phyloP scores from a whole-genome alignment of 106 monocot genomes.

The Gastrodia elata region DNA sequence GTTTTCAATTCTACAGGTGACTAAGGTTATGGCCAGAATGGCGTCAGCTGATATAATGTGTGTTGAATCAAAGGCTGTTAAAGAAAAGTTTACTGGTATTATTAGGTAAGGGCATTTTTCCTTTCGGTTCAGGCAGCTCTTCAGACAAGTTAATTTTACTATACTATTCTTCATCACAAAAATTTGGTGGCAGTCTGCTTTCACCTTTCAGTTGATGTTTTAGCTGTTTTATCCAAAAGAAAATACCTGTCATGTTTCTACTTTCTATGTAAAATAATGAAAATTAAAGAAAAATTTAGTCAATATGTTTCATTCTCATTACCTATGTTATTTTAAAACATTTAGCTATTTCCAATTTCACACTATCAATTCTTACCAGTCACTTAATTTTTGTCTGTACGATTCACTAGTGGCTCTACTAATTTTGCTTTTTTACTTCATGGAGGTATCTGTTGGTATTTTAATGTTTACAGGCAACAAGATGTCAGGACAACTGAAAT shows the following conservation, averaged over 20 bases:
- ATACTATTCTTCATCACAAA: neutral
- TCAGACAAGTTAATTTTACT: neutral
- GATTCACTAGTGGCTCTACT: neutral
- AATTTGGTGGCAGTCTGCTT: neutral
- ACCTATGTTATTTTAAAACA: neutral
- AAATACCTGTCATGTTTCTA: neutral
- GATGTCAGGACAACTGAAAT: slow-evolving; percentile 99
- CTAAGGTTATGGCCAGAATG: slow-evolving; percentile 80
- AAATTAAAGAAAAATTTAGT: too few species aligned
- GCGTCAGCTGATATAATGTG: slow-evolving; percentile 97
- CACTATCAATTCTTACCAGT: too few species aligned
- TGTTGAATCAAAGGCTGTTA: slow-evolving; percentile 70
- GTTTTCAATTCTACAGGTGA: slow-evolving; percentile 41
- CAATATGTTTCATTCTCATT: neutral
- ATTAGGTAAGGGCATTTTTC: slow-evolving; percentile 46
- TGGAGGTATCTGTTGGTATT: neutral
- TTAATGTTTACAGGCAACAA: slow-evolving; percentile 67
- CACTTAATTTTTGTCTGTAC: neutral
- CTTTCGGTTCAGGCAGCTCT: neutral
- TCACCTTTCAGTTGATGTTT: neutral
- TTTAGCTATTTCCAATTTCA: too few species aligned
- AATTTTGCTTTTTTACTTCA: neutral
- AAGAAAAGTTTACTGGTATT: slow-evolving; percentile 78
- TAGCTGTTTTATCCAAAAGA: neutral
- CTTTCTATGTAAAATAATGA: too few species aligned